Base-by-base conservation (phyloP, 768 basidiomycete species). In the Lactarius akahatsu region DNA sequence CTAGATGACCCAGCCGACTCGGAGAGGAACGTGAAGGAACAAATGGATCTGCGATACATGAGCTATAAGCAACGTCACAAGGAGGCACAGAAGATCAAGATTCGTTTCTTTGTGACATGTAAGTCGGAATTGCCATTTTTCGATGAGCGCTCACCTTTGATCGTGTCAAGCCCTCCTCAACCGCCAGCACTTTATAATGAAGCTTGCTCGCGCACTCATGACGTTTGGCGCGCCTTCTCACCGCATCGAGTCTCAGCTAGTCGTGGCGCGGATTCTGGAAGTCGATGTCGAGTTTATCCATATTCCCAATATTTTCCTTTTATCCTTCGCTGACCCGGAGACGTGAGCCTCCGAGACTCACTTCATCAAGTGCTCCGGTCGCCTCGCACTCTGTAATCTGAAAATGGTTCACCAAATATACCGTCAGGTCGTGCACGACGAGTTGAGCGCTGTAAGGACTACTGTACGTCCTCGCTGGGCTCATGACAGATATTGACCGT, bases 181-280 rank as follows among this genome's bases (percentile, higher is more conserved):
- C 66, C 83, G 94, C 64, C 92, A 95, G 70, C 85, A 88, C 63
- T 97, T 96, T 77, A 77, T 96, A 28, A 82, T 94, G 72, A 93
- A 88, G 74, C 84, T 96, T 20, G 91, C 92, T 13, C 84, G 88
- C 65, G 87, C 92, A 20, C 80, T 96, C n/a, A n/a, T n/a, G 91
- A 87, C 87, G 20, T 94, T 91, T 73, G 92, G 93, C 15, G 92
- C 94, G 20, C 93, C 93, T 0, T 92, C 92, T 30, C 94, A 97
- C 77, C 86, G 95, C 41, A 90, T 97, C 64, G 94, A 96, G 77
- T 88, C 92, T 1, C 94, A 96, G 74, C 86, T 97, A 57, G 82
- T 89, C 47, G 91, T 91, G 6, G 92, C 94, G 0, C 85, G 87
- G 9, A 92, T 95, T 60, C 85, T 97, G 23, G 92, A 95, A 71